Evolutionary conservation across 2,329 filamentous ascomycete genomes (phyloP).

Genomic region (Claviceps spartinae): DNA sequence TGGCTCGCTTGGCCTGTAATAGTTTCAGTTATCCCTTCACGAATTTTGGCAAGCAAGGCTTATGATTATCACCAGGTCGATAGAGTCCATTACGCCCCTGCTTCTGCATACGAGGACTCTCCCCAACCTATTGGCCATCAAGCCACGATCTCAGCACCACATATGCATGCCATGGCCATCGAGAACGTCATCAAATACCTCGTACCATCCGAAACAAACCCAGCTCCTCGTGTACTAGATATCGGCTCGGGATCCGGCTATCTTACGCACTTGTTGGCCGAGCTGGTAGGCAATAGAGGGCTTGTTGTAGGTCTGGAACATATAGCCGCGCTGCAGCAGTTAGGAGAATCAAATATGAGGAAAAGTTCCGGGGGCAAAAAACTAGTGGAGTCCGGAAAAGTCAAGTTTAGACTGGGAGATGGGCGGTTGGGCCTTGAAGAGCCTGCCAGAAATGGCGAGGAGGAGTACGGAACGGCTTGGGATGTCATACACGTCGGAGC

Average conservation of each 20-base stretch:
- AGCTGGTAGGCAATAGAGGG: slow-evolving; percentile 45
- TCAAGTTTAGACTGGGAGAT: slow-evolving; percentile 64
- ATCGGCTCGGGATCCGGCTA: slow-evolving; percentile 70
- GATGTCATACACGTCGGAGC: slow-evolving; percentile 95
- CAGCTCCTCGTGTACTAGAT: slow-evolving; percentile 48
- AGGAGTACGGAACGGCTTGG: slow-evolving; percentile 46
- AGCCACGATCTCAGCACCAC: slow-evolving; percentile 45
- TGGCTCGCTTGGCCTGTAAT: background rate
- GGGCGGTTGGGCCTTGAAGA: slow-evolving; percentile 51
- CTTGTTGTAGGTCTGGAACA: slow-evolving; percentile 63
- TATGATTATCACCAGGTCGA: slow-evolving; percentile 49
- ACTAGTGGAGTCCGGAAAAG: slow-evolving; percentile 49
- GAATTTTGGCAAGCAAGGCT: background rate
- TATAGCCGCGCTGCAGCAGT: slow-evolving; percentile 47
- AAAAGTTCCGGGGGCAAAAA: slow-evolving; percentile 44
- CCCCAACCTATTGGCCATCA: slow-evolving; percentile 41
- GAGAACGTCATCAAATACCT: slow-evolving; percentile 35
- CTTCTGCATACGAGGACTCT: slow-evolving; percentile 50
- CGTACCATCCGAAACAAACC: slow-evolving; percentile 19
- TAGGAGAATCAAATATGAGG: slow-evolving; percentile 51
- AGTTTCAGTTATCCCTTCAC: too few species aligned
- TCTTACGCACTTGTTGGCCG: slow-evolving; percentile 75
- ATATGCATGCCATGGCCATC: slow-evolving; percentile 45
- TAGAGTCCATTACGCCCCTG: slow-evolving; percentile 68
- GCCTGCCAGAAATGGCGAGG: slow-evolving; percentile 26